Base-by-base conservation (phyloP, 768 basidiomycete species). In the Amanita rubescens region DNA sequence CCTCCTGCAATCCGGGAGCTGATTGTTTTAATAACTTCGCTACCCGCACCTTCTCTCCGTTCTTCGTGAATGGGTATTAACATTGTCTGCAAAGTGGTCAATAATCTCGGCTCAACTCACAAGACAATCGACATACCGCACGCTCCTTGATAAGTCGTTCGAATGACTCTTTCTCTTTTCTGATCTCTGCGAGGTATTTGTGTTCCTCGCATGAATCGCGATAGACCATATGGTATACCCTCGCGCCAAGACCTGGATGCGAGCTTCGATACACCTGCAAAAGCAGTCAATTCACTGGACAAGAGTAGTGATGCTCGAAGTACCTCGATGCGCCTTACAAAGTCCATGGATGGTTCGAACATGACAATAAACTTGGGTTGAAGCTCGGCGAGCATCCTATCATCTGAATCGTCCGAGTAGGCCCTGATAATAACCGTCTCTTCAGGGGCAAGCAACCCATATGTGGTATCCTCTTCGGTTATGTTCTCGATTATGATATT, bases 161-260 rank as follows among this genome's bases (percentile, higher is more conserved):
- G 61, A 98, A 98, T 0, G 93, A 84, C 49, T 95, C 89, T 65
- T 96, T 97, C 71, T 99, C 96, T 55, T 84, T 82, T 45, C 93
- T 75, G 27, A 97, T 79, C 2, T 84, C 87, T 25, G 89, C 86
- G 27, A 99, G 78, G 67, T 96, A 99, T 65, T 90, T 90, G 67
- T 95, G 93, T 61, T 99, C 96, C 66, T 99, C 96, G 58, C 87
- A 88, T 45, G 91, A 94, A 61, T 89, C 82, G 53, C 82, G 78
- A 67, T 98, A 98, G n/a, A 92, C 73, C 87, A 96, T 87, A 65
- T 97, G 94, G 68, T 98, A 98, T 2, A 97, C 87, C 12, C 94
- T 76, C 0, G 98, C 82, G 0, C 78, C 85, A 5, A 95, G 68
- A 0, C 90, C 90, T 0, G 91, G 86, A 68, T 86, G 84, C 3